Evolutionary conservation across 495 filamentous ascomycete genomes (phyloP).

Genomic region (Xylaria sp.): DNA sequence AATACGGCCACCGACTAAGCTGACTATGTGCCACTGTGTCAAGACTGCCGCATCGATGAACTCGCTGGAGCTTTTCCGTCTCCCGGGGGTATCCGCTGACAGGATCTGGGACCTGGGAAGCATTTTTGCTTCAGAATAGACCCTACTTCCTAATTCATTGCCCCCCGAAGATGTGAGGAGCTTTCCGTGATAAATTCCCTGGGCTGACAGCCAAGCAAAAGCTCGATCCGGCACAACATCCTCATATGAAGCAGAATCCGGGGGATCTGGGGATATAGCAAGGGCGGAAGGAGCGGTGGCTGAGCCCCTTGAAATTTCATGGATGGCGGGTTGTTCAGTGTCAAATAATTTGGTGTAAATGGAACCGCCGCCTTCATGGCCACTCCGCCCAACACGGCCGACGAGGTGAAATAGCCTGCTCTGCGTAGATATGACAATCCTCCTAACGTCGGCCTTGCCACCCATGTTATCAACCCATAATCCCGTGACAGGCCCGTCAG

Average conservation of each 20-base stretch:
- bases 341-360: conserved; percentile 91
- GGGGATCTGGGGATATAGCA: conserved; percentile 75
- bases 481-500: conserved; percentile 80
- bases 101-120: conserved; percentile 75
- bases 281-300: conserved; percentile 66
- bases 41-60: conserved; percentile 80
- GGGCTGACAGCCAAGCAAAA: conserved; percentile 88
- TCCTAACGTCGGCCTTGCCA: conserved; percentile 69
- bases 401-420: conserved; percentile 77
- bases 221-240: conserved; percentile 63
- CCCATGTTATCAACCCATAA: conserved; percentile 79
- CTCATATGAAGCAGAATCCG: conserved; percentile 52
- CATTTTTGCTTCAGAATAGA: conserved; percentile 76
- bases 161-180: conserved; percentile 61
- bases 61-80: conserved; percentile 70
- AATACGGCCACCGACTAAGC: conserved; percentile 79
- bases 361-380: conserved; percentile 79
- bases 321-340: conserved; percentile 73
- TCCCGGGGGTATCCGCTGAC: conserved; percentile 65
- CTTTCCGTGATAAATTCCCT: conserved; percentile 88
- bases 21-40: conserved; percentile 92
- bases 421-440: conserved; percentile 79
- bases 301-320: conserved; percentile 68
- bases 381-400: conserved; percentile 74
- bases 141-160: conserved; percentile 66